Evolutionary conservation across 2,329 filamentous ascomycete species (phyloP).

Genomic region (Raffaelea albimanens): DNA sequence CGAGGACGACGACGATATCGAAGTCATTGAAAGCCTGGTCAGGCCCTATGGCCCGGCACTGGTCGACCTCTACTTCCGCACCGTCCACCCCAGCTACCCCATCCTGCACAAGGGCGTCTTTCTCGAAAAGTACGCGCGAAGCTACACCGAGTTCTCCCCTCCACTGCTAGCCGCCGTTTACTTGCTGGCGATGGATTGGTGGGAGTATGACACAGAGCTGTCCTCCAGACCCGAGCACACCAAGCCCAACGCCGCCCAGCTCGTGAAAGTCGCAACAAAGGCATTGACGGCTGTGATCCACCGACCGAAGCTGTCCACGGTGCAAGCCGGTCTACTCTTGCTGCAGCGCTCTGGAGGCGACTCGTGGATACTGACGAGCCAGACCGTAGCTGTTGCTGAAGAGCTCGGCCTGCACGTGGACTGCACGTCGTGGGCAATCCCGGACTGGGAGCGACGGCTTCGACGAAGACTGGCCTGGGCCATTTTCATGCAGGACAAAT

Average conservation of each 20-base stretch:
- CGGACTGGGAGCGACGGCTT: slow-evolving; percentile 75
- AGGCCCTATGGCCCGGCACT: slow-evolving; percentile 67
- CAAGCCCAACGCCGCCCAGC: slow-evolving; percentile 53
- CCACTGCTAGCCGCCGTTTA: slow-evolving; percentile 73
- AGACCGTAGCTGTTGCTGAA: slow-evolving; percentile 77
- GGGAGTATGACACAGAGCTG: slow-evolving; percentile 61
- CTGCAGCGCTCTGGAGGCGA: slow-evolving; percentile 63
- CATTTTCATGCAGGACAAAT: slow-evolving; percentile 88
- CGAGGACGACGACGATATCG: slow-evolving; percentile 4
- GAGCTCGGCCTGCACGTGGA: slow-evolving; percentile 85
- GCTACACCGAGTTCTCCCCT: slow-evolving; percentile 65
- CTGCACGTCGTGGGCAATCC: slow-evolving; percentile 79
- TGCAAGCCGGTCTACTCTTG: slow-evolving; percentile 67
- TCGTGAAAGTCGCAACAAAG: slow-evolving; percentile 47
- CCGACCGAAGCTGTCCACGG: slow-evolving; percentile 70
- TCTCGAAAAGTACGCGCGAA: slow-evolving; percentile 65
- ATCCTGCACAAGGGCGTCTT: slow-evolving; percentile 77
- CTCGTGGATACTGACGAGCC: slow-evolving; percentile 77
- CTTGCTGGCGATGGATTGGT: slow-evolving; percentile 66
- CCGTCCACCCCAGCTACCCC: slow-evolving; percentile 73
- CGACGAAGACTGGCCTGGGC: slow-evolving; percentile 85
- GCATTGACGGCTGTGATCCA: slow-evolving; percentile 70
- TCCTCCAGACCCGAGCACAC: slow-evolving; percentile 44
- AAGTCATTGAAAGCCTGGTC: slow-evolving; percentile 38
- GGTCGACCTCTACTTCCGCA: slow-evolving; percentile 71